A percentile compares a stretch with the other conserved stretches of the same genome.
phyloP scores from a whole-genome alignment of 192 early-diverging fungal species.

The Coemansia sp. region DNA sequence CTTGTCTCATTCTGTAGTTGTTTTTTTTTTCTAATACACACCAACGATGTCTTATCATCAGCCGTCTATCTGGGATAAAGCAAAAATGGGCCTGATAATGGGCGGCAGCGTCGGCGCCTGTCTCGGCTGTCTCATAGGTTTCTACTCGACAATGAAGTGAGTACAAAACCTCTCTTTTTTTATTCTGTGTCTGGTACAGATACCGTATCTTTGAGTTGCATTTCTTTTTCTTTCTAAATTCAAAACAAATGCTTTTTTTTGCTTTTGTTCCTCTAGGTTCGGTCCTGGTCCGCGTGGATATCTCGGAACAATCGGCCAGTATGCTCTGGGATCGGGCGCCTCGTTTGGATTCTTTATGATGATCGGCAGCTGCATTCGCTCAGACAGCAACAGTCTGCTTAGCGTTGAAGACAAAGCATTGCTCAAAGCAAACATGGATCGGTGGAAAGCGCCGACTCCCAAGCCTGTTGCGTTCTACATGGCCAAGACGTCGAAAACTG shows the following conservation, averaged over 20 bases:
- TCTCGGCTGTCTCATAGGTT: conserved; percentile 55
- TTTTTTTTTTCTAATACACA: neutral
- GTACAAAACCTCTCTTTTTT: neutral
- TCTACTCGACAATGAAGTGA: conserved; percentile 59
- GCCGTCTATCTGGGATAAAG: conserved; percentile 56
- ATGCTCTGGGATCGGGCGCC: conserved; percentile 73
- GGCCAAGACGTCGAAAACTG: conserved; percentile 22
- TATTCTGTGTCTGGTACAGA: neutral
- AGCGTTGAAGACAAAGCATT: conserved; percentile 30
- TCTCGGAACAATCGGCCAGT: conserved; percentile 69
- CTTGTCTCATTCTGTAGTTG: neutral
- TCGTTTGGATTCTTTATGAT: conserved; percentile 83
- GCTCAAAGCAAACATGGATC: conserved; percentile 29
- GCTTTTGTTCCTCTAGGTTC: conserved; percentile 48
- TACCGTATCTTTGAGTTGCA: neutral
- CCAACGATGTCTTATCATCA: conserved; percentile 42
- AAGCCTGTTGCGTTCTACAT: conserved; percentile 34
- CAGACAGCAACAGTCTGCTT: conserved; percentile 34
- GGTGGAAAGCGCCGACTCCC: conserved; percentile 38
- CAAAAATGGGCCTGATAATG: conserved; percentile 58
- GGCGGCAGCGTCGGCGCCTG: conserved; percentile 55
- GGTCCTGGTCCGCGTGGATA: conserved; percentile 72
- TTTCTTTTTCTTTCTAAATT: no score
- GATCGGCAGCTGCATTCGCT: conserved; percentile 60
- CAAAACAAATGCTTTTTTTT: neutral